Percentiles rank a stretch among this genome's conserved stretches.
phyloP scores from a whole-genome alignment of 257 asterid species.

The Solanum paucissectum region DNA sequence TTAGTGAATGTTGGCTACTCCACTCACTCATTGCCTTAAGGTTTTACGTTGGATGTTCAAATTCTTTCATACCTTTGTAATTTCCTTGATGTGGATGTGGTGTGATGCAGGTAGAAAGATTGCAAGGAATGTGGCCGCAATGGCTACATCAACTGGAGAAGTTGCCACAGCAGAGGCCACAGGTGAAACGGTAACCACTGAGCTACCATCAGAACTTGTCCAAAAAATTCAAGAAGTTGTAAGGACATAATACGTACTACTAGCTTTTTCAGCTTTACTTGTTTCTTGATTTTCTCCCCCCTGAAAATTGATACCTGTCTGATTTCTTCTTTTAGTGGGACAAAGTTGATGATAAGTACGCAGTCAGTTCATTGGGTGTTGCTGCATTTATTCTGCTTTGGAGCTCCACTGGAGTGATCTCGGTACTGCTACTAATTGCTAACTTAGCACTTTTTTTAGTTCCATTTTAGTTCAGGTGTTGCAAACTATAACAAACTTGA shows the following conservation, averaged over 20 bases:
- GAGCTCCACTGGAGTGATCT: slow-evolving; percentile 58
- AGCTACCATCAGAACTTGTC: slow-evolving; percentile 47
- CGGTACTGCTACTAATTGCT: slow-evolving; percentile 24
- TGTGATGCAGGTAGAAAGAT: slow-evolving; percentile 43
- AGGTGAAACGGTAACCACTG: slow-evolving; percentile 36
- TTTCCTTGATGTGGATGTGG: neutral
- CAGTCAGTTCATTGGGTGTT: slow-evolving; percentile 64
- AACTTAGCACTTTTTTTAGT: neutral
- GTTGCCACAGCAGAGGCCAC: slow-evolving; percentile 54
- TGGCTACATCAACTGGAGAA: slow-evolving; percentile 61
- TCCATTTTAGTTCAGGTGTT: neutral
- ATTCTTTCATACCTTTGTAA: neutral
- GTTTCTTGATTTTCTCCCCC: neutral
- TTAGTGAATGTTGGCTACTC: neutral
- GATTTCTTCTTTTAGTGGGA: slow-evolving; percentile 47
- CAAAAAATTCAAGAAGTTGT: slow-evolving; percentile 54
- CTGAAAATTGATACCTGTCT: neutral
- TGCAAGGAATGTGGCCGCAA: slow-evolving; percentile 45
- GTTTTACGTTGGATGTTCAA: neutral
- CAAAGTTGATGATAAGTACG: slow-evolving; percentile 82
- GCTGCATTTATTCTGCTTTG: slow-evolving; percentile 54
- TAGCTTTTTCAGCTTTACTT: neutral
- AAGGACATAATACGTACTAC: slow-evolving; percentile 2
- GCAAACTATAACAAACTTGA: neutral
- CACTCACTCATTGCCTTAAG: neutral